Evolutionary conservation across 768 basidiomycete species (phyloP).

Genomic region (Phaeotremella fagi): DNA sequence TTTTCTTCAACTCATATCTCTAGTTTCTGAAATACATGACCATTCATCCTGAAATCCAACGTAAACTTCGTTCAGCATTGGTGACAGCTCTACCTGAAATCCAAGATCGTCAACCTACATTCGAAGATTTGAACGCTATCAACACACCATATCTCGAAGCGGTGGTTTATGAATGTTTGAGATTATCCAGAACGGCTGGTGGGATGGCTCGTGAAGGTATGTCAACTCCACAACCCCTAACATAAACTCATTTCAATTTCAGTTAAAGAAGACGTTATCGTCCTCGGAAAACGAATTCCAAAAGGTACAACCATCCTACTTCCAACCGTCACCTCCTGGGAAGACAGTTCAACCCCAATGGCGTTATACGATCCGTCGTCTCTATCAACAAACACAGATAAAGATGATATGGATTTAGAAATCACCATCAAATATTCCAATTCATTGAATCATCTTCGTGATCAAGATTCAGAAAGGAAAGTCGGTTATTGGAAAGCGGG

Average conservation of each 20-base stretch:
- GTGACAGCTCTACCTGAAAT: constrained; percentile 14
- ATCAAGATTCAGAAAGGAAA: constrained; percentile 11
- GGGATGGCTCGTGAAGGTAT: constrained; percentile 25
- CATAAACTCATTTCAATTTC: background rate
- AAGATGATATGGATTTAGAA: background rate
- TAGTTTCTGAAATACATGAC: constrained; percentile 42
- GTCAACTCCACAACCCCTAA: background rate
- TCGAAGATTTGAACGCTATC: constrained; percentile 26
- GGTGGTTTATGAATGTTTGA: constrained; percentile 32
- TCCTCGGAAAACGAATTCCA: constrained; percentile 36
- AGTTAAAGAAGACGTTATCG: constrained; percentile 30
- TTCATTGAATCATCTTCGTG: background rate
- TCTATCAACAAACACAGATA: background rate
- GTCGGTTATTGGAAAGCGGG: constrained; percentile 28
- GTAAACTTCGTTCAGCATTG: constrained; percentile 27
- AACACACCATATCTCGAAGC: constrained; percentile 40
- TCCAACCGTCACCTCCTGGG: constrained; percentile 14
- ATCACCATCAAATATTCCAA: background rate
- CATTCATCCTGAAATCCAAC: constrained; percentile 27
- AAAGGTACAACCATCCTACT: constrained; percentile 32
- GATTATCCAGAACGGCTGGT: constrained; percentile 32
- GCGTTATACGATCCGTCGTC: background rate
- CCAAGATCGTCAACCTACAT: constrained; percentile 20
- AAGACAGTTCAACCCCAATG: constrained; percentile 17
- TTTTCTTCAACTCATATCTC: no score